Evolutionary conservation across 257 asterid genomes (phyloP).

Genomic region (Nicotiana paniculata): DNA sequence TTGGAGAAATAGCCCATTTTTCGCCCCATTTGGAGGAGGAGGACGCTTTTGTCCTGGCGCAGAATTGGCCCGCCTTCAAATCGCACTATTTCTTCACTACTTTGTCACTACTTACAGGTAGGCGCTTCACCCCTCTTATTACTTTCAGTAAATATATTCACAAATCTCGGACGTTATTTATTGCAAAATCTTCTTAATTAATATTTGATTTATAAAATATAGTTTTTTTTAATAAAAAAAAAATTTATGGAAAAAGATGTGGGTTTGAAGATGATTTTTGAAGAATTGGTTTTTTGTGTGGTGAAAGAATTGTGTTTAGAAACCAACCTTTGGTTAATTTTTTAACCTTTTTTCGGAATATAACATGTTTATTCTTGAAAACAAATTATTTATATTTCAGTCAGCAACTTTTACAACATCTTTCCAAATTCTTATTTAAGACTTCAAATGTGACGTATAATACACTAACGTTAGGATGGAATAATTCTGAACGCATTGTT

Average conservation of each 20-base stretch:
- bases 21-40: slow-evolving; percentile 93
- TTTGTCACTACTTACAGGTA: slow-evolving; percentile 69
- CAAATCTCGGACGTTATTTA: too few relatives aligned
- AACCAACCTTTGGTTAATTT: too few relatives aligned
- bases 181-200: background rate
- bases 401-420: too few relatives aligned
- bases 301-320: too few relatives aligned
- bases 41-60: slow-evolving; percentile 93
- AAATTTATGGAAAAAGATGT: too few relatives aligned
- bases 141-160: background rate
- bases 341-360: too few relatives aligned
- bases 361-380: too few relatives aligned
- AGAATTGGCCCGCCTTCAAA: slow-evolving; percentile 89
- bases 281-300: too few relatives aligned
- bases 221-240: too few relatives aligned
- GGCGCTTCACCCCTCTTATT: background rate
- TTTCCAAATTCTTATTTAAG: background rate
- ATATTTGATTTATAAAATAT: background rate
- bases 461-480: background rate
- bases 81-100: slow-evolving; percentile 73
- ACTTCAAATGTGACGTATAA: background rate
- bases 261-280: too few relatives aligned
- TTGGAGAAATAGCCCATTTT: slow-evolving; percentile 69
- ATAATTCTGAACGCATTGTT: background rate
- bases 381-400: too few relatives aligned